Evolutionary conservation across 345 rosid genomes (phyloP), one percentile per base, ranked within the genome.

Genomic region (Schrenkiella parvula): DNA sequence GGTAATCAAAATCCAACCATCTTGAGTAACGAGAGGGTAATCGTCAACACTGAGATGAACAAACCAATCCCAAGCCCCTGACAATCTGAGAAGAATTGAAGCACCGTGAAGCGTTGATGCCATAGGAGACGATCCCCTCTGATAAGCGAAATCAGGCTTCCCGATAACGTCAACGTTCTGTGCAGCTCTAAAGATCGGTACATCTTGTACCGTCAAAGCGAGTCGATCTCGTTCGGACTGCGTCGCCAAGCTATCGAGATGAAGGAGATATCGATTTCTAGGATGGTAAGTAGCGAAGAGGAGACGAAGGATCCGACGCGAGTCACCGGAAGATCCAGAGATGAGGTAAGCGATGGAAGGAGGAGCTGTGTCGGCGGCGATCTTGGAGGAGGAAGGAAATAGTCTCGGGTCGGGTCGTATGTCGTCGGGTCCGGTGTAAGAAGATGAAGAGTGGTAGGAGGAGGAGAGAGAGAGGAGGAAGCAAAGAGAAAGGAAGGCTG

Each of bases 21-120:
- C 99, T 85, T 91, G 99, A 38, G 93, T 82, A 68, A 87, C 75
- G 60, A 95, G 99, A 42, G 97, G 99, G 72, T 95, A 95, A 80
- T 95, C 97, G 8, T 82, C 85, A 17, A 88, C 90, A 22, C 41
- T 69, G 42, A 95, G 87, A 76, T 56, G 81, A 58, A 95, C 66
- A 70, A 95, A 89, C 99, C 97, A 95, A 80, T 95, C 91, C 99
- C 99, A 95, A 43, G 58, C 76, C 19, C 80, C 78, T 0, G 91
- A 81, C 43, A 95, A 79, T 66, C 88, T 83, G 46, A 95, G 81
- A 68, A 91, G 82, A 68, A 91, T 81, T 53, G 97, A 86, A 13
- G 96, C 99, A n/a, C 95, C 99, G 57, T 88, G 97, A 53, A 95
- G 87, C 35, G 85, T 84, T 0, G 88, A 84, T 3, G 99, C 86